These are phyloP conservation scores for Rhizoclosmatium sp. DNA, from an alignment of 192 early-diverging fungal species.

Conservation along the genomic window DNA sequence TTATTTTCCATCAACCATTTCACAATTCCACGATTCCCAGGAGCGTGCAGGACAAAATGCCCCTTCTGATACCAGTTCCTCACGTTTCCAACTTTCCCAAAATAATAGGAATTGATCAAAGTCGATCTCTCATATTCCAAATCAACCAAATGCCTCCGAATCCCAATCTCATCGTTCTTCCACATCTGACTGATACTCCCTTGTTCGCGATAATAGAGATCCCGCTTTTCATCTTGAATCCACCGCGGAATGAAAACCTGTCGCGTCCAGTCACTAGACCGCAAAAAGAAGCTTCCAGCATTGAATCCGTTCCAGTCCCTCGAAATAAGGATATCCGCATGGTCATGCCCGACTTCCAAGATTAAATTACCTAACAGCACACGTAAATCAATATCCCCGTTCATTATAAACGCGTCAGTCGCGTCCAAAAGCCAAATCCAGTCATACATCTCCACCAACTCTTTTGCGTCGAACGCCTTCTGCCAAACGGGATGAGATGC, in stretches of 20 bases:
- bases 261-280: conserved; percentile 17
- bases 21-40: not conserved
- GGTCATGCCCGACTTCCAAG: not conserved
- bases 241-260: not conserved
- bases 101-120: not conserved
- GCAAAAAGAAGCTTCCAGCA: conserved; percentile 20
- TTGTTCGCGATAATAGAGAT: not conserved
- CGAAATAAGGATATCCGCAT: conserved; percentile 13
- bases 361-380: not conserved
- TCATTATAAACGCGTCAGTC: conserved; percentile 12
- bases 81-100: not conserved
- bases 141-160: not conserved
- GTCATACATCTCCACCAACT: not conserved
- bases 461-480: not conserved
- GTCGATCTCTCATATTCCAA: not conserved
- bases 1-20: conserved; percentile 4
- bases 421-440: conserved; percentile 21
- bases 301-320: conserved; percentile 17
- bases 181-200: not conserved
- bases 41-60: conserved; percentile 13
- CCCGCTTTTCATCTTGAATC: not conserved
- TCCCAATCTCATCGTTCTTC: not conserved
- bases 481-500: not conserved
- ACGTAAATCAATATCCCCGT: conserved; percentile 6
- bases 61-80: not conserved